Conservation (phyloP, 78 protist species). For the Speleostelium caveatum region DNA sequence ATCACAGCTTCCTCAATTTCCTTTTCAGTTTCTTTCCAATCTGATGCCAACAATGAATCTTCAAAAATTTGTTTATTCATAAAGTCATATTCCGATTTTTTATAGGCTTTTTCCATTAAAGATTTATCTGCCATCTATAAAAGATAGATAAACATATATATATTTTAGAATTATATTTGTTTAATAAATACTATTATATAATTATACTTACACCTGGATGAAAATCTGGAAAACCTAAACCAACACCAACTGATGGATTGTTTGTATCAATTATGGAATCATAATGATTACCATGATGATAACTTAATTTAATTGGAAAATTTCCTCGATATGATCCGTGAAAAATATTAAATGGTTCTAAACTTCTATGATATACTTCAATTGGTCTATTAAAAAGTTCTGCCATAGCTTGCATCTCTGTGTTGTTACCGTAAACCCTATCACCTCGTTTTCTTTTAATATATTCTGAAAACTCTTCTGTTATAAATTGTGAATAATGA, state of each 20-base stretch:
- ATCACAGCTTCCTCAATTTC: slow-evolving; percentile 78
- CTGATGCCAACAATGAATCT: slow-evolving; percentile 40
- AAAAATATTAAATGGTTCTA: slow-evolving; percentile 82
- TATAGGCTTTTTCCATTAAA: slow-evolving; percentile 29
- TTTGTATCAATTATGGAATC: slow-evolving; percentile 72
- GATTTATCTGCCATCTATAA: slow-evolving; percentile 63
- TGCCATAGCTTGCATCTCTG: slow-evolving; percentile 88
- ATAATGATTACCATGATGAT: slow-evolving; percentile 81
- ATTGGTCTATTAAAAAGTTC: slow-evolving; percentile 86
- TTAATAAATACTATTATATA: not conserved
- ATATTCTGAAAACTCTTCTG: slow-evolving; percentile 83
- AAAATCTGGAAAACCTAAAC: slow-evolving; percentile 82
- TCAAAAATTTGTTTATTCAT: slow-evolving; percentile 46
- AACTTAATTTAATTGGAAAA: slow-evolving; percentile 75
- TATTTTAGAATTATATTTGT: not conserved
- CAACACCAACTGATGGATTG: slow-evolving; percentile 86
- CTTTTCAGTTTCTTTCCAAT: slow-evolving; percentile 67
- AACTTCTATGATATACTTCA: slow-evolving; percentile 59
- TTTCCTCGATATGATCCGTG: slow-evolving; percentile 52
- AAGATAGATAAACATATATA: not conserved
- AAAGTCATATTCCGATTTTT: slow-evolving; percentile 58
- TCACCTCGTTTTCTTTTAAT: slow-evolving; percentile 71
- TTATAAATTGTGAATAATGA: slow-evolving; percentile 85
- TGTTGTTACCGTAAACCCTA: slow-evolving; percentile 75
- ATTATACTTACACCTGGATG: slow-evolving; percentile 81